Base-by-base conservation (phyloP, 75 land plant species). In the Cunninghamia lanceolata region DNA sequence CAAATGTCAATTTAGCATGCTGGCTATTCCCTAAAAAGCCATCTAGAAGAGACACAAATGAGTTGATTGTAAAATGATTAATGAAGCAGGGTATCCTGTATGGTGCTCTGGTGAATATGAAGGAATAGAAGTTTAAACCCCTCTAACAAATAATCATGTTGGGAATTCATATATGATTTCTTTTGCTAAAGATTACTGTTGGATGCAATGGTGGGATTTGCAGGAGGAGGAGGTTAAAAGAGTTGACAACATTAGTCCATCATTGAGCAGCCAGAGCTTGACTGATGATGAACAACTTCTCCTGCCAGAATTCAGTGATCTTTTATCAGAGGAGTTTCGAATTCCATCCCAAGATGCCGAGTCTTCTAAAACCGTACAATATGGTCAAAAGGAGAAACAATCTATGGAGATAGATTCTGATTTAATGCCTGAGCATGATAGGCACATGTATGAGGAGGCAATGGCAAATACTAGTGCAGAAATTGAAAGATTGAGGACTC, bases 241-340 rank as follows among this genome's bases (percentile, higher is more conserved):
- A 36, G 84, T 83, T 70, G 88, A 82, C 84, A 38, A 66, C 28
- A 3, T 73, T 25, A 76, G 92, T 47, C 87, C 91, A 77, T 86
- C 93, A 0, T 82, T 89, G 4, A 91, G 86, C 80, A 84, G 50
- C 80, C 85, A 63, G 42, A 75, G 46, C 56, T 59, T 75, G 83
- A 90, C 78, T 40, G 92, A 90, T 50, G 89, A 87, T 54, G 93
- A 90, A 42, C 88, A 89, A 11, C 81, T 88, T 47, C 90, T 97
- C 70, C 86, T 94, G 53, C 96, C 98, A 13, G 98, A 97, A 81
- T 92, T 94, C n/a, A 87, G 93, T 28, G 95, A 95, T 11, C 88
- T 96, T 25, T 45, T 94, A 40, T 38, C 68, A 35, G 88, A 89
- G 66, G 94, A 92, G 43, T 78, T 90, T 3, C 84, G 73, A 4